Percentiles rank a stretch among this genome's conserved stretches.
phyloP scores from a whole-genome alignment of 2,329 filamentous ascomycete genomes.

The Penicillium corylophilum region DNA sequence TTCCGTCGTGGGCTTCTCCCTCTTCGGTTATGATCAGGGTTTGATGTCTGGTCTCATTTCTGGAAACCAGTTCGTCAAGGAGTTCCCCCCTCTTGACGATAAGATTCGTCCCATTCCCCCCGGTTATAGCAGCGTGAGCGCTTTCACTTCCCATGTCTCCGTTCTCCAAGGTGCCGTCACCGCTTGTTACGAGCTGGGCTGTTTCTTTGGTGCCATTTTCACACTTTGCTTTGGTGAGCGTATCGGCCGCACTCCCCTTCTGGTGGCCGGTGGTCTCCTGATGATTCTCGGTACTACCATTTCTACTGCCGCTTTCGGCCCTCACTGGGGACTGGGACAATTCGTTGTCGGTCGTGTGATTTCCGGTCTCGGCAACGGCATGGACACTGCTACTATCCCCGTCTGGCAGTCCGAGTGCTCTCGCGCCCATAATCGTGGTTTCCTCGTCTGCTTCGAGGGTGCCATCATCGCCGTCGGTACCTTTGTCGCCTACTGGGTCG shows the following conservation, averaged over 20 bases:
- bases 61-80: constrained; percentile 24
- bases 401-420: constrained; percentile 39
- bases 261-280: constrained; percentile 56
- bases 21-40: constrained; percentile 41
- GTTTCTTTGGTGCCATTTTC: constrained; percentile 36
- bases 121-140: constrained; percentile 21
- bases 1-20: constrained; percentile 50
- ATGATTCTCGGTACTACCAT: constrained; percentile 33
- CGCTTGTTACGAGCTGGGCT: constrained; percentile 53
- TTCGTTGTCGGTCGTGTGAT: constrained; percentile 38
- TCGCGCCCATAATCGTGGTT: constrained; percentile 30
- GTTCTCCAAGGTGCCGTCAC: constrained; percentile 53
- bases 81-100: constrained; percentile 19
- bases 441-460: constrained; percentile 32
- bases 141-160: constrained; percentile 22
- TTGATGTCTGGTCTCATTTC: constrained; percentile 31
- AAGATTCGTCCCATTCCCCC: constrained; percentile 14
- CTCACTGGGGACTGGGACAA: constrained; percentile 33
- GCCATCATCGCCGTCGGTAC: constrained; percentile 32
- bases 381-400: constrained; percentile 40
- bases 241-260: constrained; percentile 40
- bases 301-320: constrained; percentile 19
- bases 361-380: constrained; percentile 37
- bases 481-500: constrained; percentile 35
- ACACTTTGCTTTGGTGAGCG: constrained; percentile 29